Evolutionary conservation across 2,329 filamentous ascomycete species (phyloP).

Genomic region (Fusarium mexicanum): DNA sequence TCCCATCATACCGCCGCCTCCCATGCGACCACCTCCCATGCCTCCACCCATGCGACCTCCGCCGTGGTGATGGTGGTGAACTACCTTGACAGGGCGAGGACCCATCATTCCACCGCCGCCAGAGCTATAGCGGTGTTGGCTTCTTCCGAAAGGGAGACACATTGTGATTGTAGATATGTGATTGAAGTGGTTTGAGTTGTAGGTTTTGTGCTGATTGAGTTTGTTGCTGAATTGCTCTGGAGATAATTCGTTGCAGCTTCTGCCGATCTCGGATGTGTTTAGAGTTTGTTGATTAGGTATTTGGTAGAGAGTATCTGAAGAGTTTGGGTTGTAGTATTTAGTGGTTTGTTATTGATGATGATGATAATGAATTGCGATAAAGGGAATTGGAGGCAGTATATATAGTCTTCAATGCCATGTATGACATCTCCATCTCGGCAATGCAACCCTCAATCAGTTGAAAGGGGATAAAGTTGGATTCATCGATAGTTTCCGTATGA

Average conservation of each 20-base stretch:
- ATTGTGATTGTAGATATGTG: background rate
- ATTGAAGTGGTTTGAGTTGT: background rate
- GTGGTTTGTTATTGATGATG: background rate
- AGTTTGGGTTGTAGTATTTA: background rate
- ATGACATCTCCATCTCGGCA: background rate
- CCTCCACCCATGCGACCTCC: slow-evolving; percentile 1
- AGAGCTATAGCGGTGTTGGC: background rate
- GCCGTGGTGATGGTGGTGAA: slow-evolving; percentile 19
- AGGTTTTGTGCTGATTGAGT: background rate
- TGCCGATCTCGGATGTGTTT: background rate
- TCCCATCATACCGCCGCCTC: slow-evolving; percentile 12
- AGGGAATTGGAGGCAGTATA: background rate
- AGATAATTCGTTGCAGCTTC: background rate
- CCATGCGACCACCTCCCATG: slow-evolving; percentile 12
- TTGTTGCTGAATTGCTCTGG: background rate
- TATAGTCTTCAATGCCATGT: background rate
- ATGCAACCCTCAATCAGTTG: background rate
- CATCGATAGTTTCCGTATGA: slow-evolving; percentile 11
- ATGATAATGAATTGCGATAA: background rate
- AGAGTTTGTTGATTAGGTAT: background rate
- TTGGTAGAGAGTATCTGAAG: background rate
- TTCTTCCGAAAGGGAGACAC: slow-evolving; percentile 16
- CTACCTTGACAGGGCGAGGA: slow-evolving; percentile 6
- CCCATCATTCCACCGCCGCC: slow-evolving; percentile 16
- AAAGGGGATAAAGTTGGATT: background rate